A percentile compares a stretch with the other conserved stretches of the same genome.
Evolutionary conservation across 2,329 filamentous ascomycete species (phyloP).

Genomic region (Aureobasidium sp.): DNA sequence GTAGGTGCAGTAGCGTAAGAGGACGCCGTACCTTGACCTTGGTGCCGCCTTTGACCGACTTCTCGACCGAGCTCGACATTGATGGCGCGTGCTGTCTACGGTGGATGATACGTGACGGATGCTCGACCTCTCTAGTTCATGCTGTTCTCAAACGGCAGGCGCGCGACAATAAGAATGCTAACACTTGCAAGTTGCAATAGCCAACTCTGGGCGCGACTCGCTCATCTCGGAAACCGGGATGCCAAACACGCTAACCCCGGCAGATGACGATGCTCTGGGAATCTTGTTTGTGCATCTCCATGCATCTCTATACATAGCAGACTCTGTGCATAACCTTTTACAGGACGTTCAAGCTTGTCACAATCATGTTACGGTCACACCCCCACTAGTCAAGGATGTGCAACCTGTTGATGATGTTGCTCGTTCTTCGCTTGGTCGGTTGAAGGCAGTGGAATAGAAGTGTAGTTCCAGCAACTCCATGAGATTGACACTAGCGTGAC

Average conservation of each 20-base stretch:
- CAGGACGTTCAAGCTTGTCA: conserved; percentile 11
- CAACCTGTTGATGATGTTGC: conserved; percentile 24
- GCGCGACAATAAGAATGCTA: neutral
- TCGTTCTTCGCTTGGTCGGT: conserved; percentile 22
- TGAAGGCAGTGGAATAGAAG: conserved; percentile 18
- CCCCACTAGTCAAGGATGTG: conserved; percentile 17
- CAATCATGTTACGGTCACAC: conserved; percentile 26
- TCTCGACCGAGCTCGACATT: conserved; percentile 91
- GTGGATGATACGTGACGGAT: neutral
- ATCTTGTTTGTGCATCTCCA: neutral
- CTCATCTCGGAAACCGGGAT: neutral
- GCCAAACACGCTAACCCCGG: conserved; percentile 2
- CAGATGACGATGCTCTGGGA: neutral
- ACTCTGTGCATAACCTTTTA: no score
- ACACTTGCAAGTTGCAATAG: neutral
- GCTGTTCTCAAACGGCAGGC: conserved; percentile 1
- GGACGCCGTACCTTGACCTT: conserved; percentile 72
- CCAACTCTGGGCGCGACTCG: neutral
- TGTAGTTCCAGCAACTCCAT: conserved; percentile 16
- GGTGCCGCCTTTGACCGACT: conserved; percentile 96
- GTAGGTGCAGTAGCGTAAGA: neutral
- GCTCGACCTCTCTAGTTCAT: neutral
- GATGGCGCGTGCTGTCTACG: neutral
- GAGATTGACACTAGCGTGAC: conserved; percentile 2
- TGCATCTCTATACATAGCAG: no score